Percentiles rank a stretch among this genome's conserved stretches.
These are phyloP conservation scores for Aspergillus pseudonomiae DNA, from an alignment of 2,329 filamentous ascomycete genomes.

Conservation along the genomic window DNA sequence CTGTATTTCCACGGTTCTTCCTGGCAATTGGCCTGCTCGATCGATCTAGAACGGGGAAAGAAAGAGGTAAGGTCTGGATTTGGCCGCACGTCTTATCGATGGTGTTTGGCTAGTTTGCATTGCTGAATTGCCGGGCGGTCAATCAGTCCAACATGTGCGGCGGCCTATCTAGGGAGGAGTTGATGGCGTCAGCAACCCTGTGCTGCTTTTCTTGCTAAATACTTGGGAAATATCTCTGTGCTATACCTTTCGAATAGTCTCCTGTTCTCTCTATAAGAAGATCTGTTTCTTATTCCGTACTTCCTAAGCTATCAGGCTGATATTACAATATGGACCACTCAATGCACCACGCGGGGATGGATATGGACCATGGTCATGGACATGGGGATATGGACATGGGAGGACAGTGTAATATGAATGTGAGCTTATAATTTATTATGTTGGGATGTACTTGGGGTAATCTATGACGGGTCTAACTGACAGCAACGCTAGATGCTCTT, in stretches of 20 bases:
- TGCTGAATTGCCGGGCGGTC: slow-evolving; percentile 14
- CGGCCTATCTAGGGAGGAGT: neutral
- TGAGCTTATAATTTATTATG: slow-evolving; percentile 47
- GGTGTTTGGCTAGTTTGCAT: slow-evolving; percentile 44
- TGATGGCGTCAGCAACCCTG: slow-evolving; percentile 2
- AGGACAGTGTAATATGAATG: slow-evolving; percentile 85
- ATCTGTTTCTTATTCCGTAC: neutral
- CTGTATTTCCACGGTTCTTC: neutral
- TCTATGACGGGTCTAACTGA: slow-evolving; percentile 5
- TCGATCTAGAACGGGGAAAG: neutral
- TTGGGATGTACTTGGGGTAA: neutral
- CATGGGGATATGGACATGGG: slow-evolving; percentile 63
- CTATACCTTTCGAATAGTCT: neutral
- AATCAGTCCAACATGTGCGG: neutral
- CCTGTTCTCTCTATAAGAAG: neutral
- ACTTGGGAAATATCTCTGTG: neutral
- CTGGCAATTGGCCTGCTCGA: neutral
- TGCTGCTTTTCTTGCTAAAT: neutral
- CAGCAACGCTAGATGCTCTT: slow-evolving; percentile 79
- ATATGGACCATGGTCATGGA: slow-evolving; percentile 48
- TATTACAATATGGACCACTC: neutral
- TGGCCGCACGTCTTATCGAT: slow-evolving; percentile 26
- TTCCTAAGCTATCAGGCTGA: neutral
- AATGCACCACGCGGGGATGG: slow-evolving; percentile 42
- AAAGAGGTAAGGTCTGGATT: slow-evolving; percentile 11